Base-by-base conservation (phyloP, 768 basidiomycete genomes). In the Tylopilus rubrobrunneus region DNA sequence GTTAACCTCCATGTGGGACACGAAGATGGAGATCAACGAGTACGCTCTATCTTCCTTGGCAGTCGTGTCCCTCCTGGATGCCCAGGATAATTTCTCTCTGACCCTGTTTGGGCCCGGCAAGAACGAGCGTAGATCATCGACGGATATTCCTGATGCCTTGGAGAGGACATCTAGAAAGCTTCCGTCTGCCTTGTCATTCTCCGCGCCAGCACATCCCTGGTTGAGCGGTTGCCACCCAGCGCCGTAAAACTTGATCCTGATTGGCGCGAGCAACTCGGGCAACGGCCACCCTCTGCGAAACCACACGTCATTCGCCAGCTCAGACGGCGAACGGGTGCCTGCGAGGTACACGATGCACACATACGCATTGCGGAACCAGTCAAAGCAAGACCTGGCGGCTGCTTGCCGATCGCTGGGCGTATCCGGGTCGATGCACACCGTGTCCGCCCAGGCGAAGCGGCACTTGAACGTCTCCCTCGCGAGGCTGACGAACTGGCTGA, bases 201-300 rank as follows among this genome's bases (percentile, higher is more conserved):
- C 53, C 7, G 53, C 49, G 12, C 11, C 10, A 21, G 49, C 42
- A 34, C 37, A 34, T n/a, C 2, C 7, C 19, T 5, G 29, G n/a
- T 55, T 53, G 37, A 52, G 51, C 14, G 53, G 50, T 2, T 44
- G 36, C 53, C 53, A 55, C 15, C 53, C 53, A 8, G 50, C 53
- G 2, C 53, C 48, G 12, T 54, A 54, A 12, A 54, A 54, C 34
- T 54, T 51, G 0, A 53, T 51, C 27, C 48, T 53, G 3, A 51
- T 43, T 0, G 52, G 27, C 3, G 52, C 52, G 15, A 51, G 48
- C 4, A 51, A n/a, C 48, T 51, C 52, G n/a, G 4, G 31, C 11
- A 53, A 43, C 3, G 41, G 27, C 40, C 48, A 53, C 4, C 52
- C 52, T 28, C 52, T 53, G 4, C 41, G 48, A 29, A 53, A 53